Percentiles rank a stretch among this genome's conserved stretches.
Conservation (phyloP, 1,284 basidiomycete species). For the Austroboletus rostrupii region DNA sequence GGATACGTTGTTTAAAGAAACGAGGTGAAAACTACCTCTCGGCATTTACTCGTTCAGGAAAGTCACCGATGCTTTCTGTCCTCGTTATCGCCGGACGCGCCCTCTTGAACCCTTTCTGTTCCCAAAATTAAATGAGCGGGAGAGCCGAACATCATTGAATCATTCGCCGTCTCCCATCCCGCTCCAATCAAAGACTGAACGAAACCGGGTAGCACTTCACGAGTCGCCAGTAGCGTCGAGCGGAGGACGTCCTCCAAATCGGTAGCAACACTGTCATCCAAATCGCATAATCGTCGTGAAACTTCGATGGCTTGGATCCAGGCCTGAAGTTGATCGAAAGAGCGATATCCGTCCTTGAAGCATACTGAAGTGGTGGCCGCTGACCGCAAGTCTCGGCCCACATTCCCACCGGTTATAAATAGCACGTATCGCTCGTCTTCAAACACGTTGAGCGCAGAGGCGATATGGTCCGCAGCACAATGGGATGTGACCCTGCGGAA, state of each 20-base stretch:
- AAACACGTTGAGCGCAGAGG: conserved; percentile 31
- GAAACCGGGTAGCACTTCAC: conserved; percentile 18
- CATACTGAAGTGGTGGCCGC: conserved; percentile 32
- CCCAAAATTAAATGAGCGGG: conserved; percentile 21
- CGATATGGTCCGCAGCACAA: conserved; percentile 12
- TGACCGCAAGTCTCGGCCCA: neutral
- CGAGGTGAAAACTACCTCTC: neutral
- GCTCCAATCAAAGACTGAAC: conserved; percentile 16
- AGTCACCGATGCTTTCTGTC: conserved; percentile 20
- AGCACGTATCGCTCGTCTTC: conserved; percentile 45
- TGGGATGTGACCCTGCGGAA: conserved; percentile 15
- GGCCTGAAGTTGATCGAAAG: conserved; percentile 50
- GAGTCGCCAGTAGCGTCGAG: conserved; percentile 17
- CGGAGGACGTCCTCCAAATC: conserved; percentile 15
- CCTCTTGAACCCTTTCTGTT: conserved; percentile 3
- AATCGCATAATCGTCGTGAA: conserved; percentile 6
- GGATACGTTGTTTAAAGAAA: neutral
- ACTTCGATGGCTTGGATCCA: conserved; percentile 47
- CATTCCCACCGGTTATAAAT: conserved; percentile 33
- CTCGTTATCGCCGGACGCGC: conserved; percentile 5
- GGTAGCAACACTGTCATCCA: neutral
- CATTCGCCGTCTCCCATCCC: conserved; percentile 24
- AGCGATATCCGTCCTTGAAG: conserved; percentile 46
- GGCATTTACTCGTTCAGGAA: neutral
- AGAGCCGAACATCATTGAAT: conserved; percentile 31